Conservation (phyloP, 352 stramenopile genomes). For the Phytophthora hibernalis region DNA sequence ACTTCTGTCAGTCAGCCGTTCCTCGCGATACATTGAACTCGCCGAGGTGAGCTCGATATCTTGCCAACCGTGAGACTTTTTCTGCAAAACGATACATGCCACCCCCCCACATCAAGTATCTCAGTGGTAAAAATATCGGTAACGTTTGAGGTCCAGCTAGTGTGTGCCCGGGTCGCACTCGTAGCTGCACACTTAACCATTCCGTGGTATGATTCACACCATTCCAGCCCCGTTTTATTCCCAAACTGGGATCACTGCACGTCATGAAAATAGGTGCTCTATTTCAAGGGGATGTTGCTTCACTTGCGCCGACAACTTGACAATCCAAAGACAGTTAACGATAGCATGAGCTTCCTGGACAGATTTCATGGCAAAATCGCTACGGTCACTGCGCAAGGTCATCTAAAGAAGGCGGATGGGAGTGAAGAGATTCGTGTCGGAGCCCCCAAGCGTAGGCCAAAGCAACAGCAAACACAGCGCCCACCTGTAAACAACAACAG, state of each 20-base stretch:
- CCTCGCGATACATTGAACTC: too few species aligned
- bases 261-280: not conserved
- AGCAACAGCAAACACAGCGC: constrained; percentile 12
- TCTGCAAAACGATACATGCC: too few species aligned
- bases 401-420: constrained; percentile 80
- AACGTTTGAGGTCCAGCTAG: too few species aligned
- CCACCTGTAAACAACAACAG: constrained; percentile 24
- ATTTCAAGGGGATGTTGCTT: not conserved
- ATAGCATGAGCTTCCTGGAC: constrained; percentile 83
- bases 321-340: not conserved
- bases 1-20: too few species aligned
- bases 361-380: constrained; percentile 87
- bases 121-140: too few species aligned
- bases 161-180: too few species aligned
- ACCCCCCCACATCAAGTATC: too few species aligned
- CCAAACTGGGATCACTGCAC: not conserved
- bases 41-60: too few species aligned
- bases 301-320: not conserved
- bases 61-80: too few species aligned
- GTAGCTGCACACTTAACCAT: too few species aligned
- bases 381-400: constrained; percentile 80
- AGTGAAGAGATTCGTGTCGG: constrained; percentile 85
- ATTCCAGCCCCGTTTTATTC: not conserved
- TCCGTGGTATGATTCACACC: too few species aligned
- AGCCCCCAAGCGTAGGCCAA: constrained; percentile 58